Evolutionary conservation across 805 yeast genomes (phyloP).

Genomic region (Metschnikowia reukaufii): DNA sequence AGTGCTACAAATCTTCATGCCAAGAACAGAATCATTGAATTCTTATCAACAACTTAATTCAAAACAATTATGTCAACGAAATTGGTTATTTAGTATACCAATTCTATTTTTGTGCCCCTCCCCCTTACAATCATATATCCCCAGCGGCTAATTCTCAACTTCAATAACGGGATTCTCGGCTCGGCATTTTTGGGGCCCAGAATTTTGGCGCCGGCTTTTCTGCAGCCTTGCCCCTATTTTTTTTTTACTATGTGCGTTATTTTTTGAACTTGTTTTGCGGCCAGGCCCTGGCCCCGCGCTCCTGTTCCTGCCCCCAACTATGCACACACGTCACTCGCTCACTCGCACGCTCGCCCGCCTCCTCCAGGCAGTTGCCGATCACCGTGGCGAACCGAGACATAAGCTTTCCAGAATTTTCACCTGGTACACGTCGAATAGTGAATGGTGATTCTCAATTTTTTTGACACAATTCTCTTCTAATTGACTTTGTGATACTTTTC

Average conservation of each 20-base stretch:
- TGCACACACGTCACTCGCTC: slow-evolving; percentile 9
- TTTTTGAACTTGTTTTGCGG: slow-evolving; percentile 2
- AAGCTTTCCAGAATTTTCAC: slow-evolving; percentile 1
- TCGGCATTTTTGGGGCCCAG: not conserved
- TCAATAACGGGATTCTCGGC: no score
- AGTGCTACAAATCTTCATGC: no score
- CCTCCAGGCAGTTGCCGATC: slow-evolving; percentile 8
- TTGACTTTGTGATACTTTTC: not conserved
- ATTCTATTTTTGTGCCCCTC: no score
- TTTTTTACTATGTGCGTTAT: not conserved
- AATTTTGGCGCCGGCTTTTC: not conserved
- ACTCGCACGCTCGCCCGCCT: slow-evolving; percentile 9
- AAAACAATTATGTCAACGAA: no score
- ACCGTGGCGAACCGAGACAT: slow-evolving; percentile 3
- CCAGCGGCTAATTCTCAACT: no score
- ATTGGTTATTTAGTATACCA: no score
- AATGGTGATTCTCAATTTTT: no score
- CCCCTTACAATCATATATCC: no score
- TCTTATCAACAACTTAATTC: no score
- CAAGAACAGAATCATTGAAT: no score
- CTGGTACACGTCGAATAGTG: not conserved
- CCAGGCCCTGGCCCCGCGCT: slow-evolving; percentile 13
- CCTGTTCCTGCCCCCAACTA: slow-evolving; percentile 12
- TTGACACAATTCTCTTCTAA: no score
- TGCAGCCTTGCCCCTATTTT: not conserved